phyloP scores from a whole-genome alignment of 495 filamentous ascomycete species.

The Aspergillus diversus region DNA sequence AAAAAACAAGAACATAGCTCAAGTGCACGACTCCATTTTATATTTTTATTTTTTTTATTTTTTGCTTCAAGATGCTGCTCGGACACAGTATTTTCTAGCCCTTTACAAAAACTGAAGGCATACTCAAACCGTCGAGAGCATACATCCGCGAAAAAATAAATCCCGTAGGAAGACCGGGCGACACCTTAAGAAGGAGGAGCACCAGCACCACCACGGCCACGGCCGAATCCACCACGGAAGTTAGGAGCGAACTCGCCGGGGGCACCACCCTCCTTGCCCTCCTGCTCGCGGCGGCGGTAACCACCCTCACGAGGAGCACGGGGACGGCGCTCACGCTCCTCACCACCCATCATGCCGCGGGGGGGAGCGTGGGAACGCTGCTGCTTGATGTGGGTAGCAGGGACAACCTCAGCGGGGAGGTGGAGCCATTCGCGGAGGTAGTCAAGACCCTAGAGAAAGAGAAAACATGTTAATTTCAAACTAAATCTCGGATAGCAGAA shows the following conservation, averaged over 20 bases:
- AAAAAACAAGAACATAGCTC: slow-evolving; percentile 27
- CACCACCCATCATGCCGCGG: slow-evolving; percentile 96
- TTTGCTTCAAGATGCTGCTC: slow-evolving; percentile 32
- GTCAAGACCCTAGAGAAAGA: slow-evolving; percentile 76
- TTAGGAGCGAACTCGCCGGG: slow-evolving; percentile 93
- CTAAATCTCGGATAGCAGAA: background rate
- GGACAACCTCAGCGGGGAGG: slow-evolving; percentile 98
- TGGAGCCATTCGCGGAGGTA: slow-evolving; percentile 99
- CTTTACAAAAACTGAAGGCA: slow-evolving; percentile 16
- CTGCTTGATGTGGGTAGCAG: slow-evolving; percentile 99
- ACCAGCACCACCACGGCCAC: slow-evolving; percentile 66
- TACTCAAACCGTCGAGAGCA: slow-evolving; percentile 39
- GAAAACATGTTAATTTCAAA: background rate
- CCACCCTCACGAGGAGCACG: slow-evolving; percentile 89
- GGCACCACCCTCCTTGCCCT: slow-evolving; percentile 93
- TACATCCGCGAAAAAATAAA: slow-evolving; percentile 26
- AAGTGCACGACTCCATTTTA: slow-evolving; percentile 21
- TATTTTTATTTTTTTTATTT: slow-evolving; percentile 34
- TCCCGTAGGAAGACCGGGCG: slow-evolving; percentile 43
- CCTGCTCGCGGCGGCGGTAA: slow-evolving; percentile 86
- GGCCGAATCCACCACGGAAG: slow-evolving; percentile 94
- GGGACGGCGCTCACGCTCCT: slow-evolving; percentile 80
- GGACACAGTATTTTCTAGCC: slow-evolving; percentile 36
- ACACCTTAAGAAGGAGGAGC: slow-evolving; percentile 66
- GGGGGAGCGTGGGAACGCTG: slow-evolving; percentile 98